Percentiles rank a stretch among this genome's conserved stretches.
phyloP scores from a whole-genome alignment of 2,329 filamentous ascomycete species.

The Onygena corvina region DNA sequence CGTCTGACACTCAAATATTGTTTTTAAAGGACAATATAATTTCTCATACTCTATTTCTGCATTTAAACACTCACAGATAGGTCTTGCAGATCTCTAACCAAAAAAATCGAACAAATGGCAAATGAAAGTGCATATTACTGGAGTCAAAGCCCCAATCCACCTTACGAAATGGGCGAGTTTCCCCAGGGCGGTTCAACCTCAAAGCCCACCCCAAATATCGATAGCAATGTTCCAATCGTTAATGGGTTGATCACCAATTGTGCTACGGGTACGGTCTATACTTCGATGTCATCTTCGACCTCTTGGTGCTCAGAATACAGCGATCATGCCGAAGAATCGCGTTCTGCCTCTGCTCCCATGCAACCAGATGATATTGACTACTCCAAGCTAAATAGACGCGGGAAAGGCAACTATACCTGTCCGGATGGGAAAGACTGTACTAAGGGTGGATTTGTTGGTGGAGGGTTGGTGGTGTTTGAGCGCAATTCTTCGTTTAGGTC shows the following conservation, averaged over 20 bases:
- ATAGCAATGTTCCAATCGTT: neutral
- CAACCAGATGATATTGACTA: neutral
- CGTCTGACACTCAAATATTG: neutral
- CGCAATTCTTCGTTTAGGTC: conserved; percentile 7
- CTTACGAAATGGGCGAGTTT: neutral
- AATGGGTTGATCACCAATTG: neutral
- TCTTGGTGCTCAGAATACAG: neutral
- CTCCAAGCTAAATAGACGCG: neutral
- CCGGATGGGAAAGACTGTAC: neutral
- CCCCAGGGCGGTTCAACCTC: neutral
- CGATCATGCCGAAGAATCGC: neutral
- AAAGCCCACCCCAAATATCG: neutral
- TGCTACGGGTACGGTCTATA: neutral
- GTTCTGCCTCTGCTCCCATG: neutral
- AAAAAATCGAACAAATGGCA: conserved; percentile 3
- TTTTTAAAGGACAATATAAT: too few species aligned
- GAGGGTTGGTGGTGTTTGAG: neutral
- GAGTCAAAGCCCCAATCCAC: conserved; percentile 4
- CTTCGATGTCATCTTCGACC: neutral
- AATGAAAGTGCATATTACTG: conserved; percentile 1
- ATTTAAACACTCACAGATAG: neutral
- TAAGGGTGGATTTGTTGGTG: conserved; percentile 3
- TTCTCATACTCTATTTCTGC: too few species aligned
- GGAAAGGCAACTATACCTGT: neutral
- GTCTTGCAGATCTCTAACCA: neutral